A percentile compares a stretch with the other conserved stretches of the same genome.
Conservation (phyloP, 1,139 yeast species). For the Scheffersomyces segobiensis region DNA sequence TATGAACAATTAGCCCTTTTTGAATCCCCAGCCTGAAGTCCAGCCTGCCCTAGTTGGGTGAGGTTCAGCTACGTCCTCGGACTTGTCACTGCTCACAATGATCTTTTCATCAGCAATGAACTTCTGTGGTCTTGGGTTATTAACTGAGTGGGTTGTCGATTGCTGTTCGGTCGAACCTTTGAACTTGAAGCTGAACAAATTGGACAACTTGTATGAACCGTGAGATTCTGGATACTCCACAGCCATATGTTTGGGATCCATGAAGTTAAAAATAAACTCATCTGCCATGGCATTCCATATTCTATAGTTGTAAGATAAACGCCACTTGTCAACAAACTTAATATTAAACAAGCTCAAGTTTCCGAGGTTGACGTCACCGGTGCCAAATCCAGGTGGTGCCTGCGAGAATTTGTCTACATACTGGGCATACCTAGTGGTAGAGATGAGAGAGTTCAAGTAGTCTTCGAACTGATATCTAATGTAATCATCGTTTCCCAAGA, state of each 20-base stretch:
- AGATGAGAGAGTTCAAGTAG: conserved; percentile 72
- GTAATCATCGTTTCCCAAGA: conserved; percentile 82
- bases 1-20: conserved; percentile 1
- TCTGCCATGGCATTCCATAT: conserved; percentile 77
- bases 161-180: conserved; percentile 2
- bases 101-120: conserved; percentile 10
- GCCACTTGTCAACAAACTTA: conserved; percentile 67
- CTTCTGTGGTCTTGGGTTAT: conserved; percentile 10
- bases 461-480: conserved; percentile 89
- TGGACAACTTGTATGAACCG: conserved; percentile 20
- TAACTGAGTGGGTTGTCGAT: neutral
- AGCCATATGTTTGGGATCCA: conserved; percentile 73
- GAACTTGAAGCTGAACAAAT: conserved; percentile 23
- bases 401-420: conserved; percentile 48
- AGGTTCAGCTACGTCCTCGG: conserved; percentile 1
- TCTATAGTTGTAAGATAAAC: conserved; percentile 60
- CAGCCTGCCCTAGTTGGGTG: conserved; percentile 2
- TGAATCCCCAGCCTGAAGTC: conserved; percentile 16
- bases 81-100: neutral
- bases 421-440: conserved; percentile 69
- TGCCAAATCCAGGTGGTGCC: conserved; percentile 47
- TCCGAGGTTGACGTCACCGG: conserved; percentile 19
- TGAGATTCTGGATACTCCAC: conserved; percentile 21
- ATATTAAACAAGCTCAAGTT: conserved; percentile 45
- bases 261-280: conserved; percentile 84